Base-by-base conservation (phyloP, 352 stramenopile genomes). In the Heterotrichella gracilis region DNA sequence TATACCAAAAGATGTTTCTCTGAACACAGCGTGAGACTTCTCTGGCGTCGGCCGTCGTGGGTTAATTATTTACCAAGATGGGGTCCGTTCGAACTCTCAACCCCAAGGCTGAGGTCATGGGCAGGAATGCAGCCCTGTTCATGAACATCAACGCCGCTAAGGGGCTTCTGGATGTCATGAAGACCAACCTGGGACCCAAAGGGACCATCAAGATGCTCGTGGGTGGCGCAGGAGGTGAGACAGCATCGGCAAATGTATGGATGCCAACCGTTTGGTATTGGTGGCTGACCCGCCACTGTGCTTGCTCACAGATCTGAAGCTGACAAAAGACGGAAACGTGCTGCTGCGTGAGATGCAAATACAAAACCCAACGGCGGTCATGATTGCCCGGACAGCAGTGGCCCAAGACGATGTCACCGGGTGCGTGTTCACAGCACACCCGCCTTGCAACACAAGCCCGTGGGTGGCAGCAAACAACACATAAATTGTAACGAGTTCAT, bases 181-280 rank as follows among this genome's bases (percentile, higher is more conserved):
- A 90, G 75, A 89, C 80, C 72, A 93, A 90, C 76, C 73, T 91
- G 3, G 84, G 92, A 64, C 93, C 93, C 4, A 83, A 87, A 0
- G 93, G 93, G n/a, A 99, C 93, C 17, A 80, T 99, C 63, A 99
- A 99, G 83, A 96, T 99, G 87, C 82, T 99, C 9, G 93, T 99
- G 14, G 91, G 90, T 22, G 92, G 93, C 64, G 90, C 93, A 17
- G 93, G 92, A 22, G n/a, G n/a, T n/a, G n/a, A n/a, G n/a, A n/a
- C n/a, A n/a, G n/a, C n/a, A n/a, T n/a, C n/a, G n/a, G n/a, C n/a
- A n/a, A n/a, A n/a, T n/a, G n/a, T n/a, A n/a, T n/a, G n/a, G n/a
- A n/a, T n/a, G n/a, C n/a, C n/a, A n/a, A n/a, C n/a, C n/a, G n/a
- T n/a, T n/a, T n/a, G n/a, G n/a, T n/a, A n/a, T n/a, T n/a, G n/a